Base-by-base conservation (phyloP, 345 rosid genomes). In the Clarkia xantiana region DNA sequence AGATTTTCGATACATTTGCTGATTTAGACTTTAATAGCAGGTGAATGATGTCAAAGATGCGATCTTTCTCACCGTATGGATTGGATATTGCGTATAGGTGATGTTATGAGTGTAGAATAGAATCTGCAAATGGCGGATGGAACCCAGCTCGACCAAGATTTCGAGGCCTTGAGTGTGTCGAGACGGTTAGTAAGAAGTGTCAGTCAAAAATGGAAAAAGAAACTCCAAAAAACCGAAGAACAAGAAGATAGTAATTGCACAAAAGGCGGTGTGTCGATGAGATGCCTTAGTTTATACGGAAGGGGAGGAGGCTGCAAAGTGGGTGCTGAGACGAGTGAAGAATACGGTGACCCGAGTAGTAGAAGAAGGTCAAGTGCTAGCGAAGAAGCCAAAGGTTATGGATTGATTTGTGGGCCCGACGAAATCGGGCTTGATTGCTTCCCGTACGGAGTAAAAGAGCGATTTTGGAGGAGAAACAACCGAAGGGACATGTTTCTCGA, bases 271-370 rank as follows among this genome's bases (percentile, higher is more conserved):
- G 64, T 84, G 55, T 76, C 80, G 0, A 40, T 79, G 48, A 83
- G 76, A 58, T 86, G 94, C 65, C 81, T 90, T 45, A 67, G 78
- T 49, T 52, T 90, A 13, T 71, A 82, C 53, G 80, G 84, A 8
- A 74, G 89, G 51, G 86, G 85, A 2, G 91, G 86, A 25, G 97
- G 94, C n/a, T 90, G 98, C 78, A 90, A 75, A 73, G 96, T 90
- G 14, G 84, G 87, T n/a, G 93, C 96, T 41, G 95, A 86, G 42
- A 86, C 81, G 0, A 60, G 89, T 14, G 98, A 79, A 20, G 96
- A 81, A 51, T 79, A 62, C 47, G 94, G 83, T 55, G 91, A 90
- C 74, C 77, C 76, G 0, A 68, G 80, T 61, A 57, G 68, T 47
- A 73, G 84, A 65, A 83, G 94, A 71, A 74, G 81, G 76, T 81